Base-by-base conservation (phyloP, 352 stramenopile species). In the Pythium insidiosum region DNA sequence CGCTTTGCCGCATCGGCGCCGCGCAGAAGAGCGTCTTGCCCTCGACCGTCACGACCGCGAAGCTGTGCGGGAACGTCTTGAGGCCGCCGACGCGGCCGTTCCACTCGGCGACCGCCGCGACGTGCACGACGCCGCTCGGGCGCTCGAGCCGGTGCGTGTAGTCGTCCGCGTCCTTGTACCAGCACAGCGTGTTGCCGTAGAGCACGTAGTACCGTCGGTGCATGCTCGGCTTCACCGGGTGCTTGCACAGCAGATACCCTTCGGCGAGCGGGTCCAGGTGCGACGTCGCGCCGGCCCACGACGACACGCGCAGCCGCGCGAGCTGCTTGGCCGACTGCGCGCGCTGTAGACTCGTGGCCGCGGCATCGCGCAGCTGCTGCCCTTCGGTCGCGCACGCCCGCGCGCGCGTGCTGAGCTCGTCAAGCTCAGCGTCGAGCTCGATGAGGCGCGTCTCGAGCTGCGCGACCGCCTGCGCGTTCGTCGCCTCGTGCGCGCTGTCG, bases 191-290 rank as follows among this genome's bases (percentile, higher is more conserved):
- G 43, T 83, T 88, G 13, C 78, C 78, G 9, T 66, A 79, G 13
- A 90, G 55, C 11, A 90, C 75, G 47, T 83, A 88, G 61, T 90
- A 90, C 22, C 73, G 68, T 1, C 75, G 73, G 25, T 88, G 78
- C 71, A 87, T 85, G 12, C 63, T 63, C 5, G 63, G 65, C 7
- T 77, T 70, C 22, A 61, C 62, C 13, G 69, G 72, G 24, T 87
- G 73, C 43, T 84, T 82, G 24, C 68, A 79, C 0, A 85, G 59
- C 25, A 90, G 50, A 39, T 90, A 90, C 4, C 78, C 75, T 45
- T 88, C 73, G 0, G 62, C 75, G 4, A 90, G 46, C 5, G 78
- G 64, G 18, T 88, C 75, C 34, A 90, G 49, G 20, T 88, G 73
- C 2, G 78, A 87, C 1, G 63, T 58, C 33, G 56, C 71, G 7